Conservation (phyloP, 139 green algal species). For the Tetradesmus lagerheimii region DNA sequence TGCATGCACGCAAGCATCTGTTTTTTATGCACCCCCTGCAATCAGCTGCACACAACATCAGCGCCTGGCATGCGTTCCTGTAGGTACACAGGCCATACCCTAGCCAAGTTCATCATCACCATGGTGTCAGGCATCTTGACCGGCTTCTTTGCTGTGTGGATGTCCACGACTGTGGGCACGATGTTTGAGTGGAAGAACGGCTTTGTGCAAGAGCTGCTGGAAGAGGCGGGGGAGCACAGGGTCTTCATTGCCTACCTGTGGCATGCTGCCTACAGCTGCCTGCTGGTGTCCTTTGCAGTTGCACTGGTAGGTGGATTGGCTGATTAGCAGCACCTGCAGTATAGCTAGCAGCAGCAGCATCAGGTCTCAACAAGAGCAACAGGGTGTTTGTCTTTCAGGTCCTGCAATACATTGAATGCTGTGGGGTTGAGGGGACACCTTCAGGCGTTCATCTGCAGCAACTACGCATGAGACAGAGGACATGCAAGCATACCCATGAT, state of each 20-base stretch:
- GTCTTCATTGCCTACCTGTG: conserved; percentile 41
- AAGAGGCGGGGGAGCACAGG: conserved; percentile 8
- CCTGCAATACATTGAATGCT: not conserved
- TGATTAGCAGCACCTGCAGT: not conserved
- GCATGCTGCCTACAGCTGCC: conserved; percentile 26
- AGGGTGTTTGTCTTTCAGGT: no score
- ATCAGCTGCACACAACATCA: not conserved
- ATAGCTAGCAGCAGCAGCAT: not conserved
- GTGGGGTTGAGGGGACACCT: not conserved
- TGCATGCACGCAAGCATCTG: not conserved
- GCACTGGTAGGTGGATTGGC: conserved; percentile 17
- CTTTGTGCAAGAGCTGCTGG: conserved; percentile 53
- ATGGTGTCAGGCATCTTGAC: conserved; percentile 76
- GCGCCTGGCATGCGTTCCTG: not conserved
- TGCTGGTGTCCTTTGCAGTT: conserved; percentile 45
- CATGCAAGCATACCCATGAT: not conserved
- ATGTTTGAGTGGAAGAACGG: conserved; percentile 58
- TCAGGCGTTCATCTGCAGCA: no score
- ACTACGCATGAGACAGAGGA: no score
- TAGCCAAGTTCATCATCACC: conserved; percentile 79
- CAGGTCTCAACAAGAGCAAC: not conserved
- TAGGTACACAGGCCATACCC: conserved; percentile 83
- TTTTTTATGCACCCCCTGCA: not conserved
- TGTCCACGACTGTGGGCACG: conserved; percentile 54
- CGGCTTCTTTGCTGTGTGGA: conserved; percentile 64